These are phyloP conservation scores for Haberlea rhodopensis DNA, from an alignment of 257 asterid species.

Conservation along the genomic window DNA sequence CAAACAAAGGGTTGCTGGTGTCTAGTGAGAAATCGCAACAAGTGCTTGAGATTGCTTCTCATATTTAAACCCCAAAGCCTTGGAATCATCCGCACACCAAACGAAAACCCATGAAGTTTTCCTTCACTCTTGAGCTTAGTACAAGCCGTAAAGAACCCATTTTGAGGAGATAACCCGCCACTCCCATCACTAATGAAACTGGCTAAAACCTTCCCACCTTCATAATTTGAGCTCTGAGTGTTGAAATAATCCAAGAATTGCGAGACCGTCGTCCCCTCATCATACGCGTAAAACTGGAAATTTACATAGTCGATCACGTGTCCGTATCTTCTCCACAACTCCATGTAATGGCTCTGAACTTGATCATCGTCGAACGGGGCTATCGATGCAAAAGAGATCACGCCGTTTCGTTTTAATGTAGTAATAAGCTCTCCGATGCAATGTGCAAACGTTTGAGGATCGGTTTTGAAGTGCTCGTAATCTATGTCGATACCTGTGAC, in stretches of 20 bases:
- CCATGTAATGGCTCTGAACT: slow-evolving; percentile 65
- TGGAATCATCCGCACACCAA: slow-evolving; percentile 86
- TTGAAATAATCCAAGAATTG: slow-evolving; percentile 52
- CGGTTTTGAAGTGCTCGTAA: slow-evolving; percentile 64
- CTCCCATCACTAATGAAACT: slow-evolving; percentile 42
- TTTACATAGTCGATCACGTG: slow-evolving; percentile 60
- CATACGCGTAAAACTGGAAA: slow-evolving; percentile 80
- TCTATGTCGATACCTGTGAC: slow-evolving; percentile 46
- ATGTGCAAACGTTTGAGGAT: slow-evolving; percentile 42
- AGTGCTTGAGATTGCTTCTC: no score
- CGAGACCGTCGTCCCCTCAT: slow-evolving; percentile 53
- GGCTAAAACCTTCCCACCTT: slow-evolving; percentile 58
- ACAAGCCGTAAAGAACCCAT: slow-evolving; percentile 62
- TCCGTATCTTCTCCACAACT: slow-evolving; percentile 58
- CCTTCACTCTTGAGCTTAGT: slow-evolving; percentile 49
- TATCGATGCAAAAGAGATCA: slow-evolving; percentile 69
- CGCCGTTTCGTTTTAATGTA: slow-evolving; percentile 43
- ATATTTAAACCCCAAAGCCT: slow-evolving; percentile 44
- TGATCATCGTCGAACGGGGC: slow-evolving; percentile 66
- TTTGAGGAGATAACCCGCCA: neutral
- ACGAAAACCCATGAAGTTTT: slow-evolving; percentile 62
- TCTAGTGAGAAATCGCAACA: slow-evolving; percentile 33
- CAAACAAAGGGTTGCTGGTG: no score
- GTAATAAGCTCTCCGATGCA: slow-evolving; percentile 53
- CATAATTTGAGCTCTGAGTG: slow-evolving; percentile 41